phyloP scores from a whole-genome alignment of 768 basidiomycete species.

The Termitomyces sp. region DNA sequence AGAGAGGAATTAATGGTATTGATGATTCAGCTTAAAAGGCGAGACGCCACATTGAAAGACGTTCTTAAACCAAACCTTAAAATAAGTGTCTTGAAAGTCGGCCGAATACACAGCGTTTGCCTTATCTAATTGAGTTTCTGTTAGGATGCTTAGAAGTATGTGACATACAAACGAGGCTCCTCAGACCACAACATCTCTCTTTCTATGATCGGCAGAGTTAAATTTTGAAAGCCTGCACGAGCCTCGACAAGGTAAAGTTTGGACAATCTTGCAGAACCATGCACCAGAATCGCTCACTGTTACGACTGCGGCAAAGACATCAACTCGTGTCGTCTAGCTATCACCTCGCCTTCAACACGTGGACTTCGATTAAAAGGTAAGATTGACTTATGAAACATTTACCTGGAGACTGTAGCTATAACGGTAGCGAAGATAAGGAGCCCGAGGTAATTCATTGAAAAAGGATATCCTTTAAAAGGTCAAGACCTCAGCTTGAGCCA shows the following conservation, averaged over 20 bases:
- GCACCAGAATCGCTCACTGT: not conserved
- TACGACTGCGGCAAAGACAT: not conserved
- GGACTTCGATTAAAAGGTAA: not conserved
- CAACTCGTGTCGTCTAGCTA: not conserved
- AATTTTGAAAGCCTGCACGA: not conserved
- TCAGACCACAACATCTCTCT: not conserved
- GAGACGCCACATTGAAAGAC: constrained; percentile 5
- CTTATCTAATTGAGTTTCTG: not conserved
- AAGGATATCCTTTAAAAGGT: not conserved
- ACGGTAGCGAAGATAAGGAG: not conserved
- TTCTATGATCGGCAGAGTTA: not conserved
- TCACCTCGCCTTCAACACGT: not conserved
- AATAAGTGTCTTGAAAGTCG: not conserved
- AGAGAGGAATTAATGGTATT: not conserved
- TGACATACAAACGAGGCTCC: not conserved
- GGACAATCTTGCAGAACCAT: not conserved
- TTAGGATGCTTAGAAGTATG: not conserved
- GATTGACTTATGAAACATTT: not conserved
- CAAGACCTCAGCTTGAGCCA: not conserved
- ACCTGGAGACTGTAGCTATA: not conserved
- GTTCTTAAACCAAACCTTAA: not conserved
- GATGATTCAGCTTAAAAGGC: not conserved
- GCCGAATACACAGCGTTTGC: not conserved
- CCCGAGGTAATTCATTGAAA: not conserved
- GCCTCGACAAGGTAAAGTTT: not conserved